These are phyloP conservation scores for Fusarium euwallaceae DNA, from an alignment of 2,329 filamentous ascomycete genomes.

Conservation along the genomic window DNA sequence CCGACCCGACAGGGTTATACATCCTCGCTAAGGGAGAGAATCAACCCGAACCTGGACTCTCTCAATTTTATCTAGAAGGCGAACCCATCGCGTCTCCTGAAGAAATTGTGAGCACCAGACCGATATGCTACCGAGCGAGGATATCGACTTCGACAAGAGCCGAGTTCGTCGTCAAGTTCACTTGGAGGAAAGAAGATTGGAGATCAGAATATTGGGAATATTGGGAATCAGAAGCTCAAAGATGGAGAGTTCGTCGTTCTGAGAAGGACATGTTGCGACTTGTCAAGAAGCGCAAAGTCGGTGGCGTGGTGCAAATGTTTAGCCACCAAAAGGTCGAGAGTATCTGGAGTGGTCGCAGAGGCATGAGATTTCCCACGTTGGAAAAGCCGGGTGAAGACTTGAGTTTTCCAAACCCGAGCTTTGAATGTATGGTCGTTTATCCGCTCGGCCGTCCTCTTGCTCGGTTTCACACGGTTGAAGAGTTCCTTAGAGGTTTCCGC, in stretches of 20 bases:
- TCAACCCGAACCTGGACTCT: conserved; percentile 2
- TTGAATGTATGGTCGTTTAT: conserved; percentile 9
- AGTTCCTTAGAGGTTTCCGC: conserved; percentile 51
- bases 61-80: background rate
- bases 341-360: background rate
- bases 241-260: background rate
- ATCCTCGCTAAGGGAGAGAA: conserved; percentile 6
- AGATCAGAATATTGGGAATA: too few species aligned
- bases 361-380: too few species aligned
- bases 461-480: conserved; percentile 44
- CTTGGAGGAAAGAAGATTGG: background rate
- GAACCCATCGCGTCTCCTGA: conserved; percentile 21
- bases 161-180: conserved; percentile 37
- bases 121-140: conserved; percentile 33
- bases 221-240: too few species aligned
- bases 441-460: conserved; percentile 32
- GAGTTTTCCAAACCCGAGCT: too few species aligned
- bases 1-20: background rate
- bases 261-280: conserved; percentile 35
- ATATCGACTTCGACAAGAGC: background rate
- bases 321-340: conserved; percentile 27
- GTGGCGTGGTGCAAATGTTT: conserved; percentile 29
- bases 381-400: too few species aligned
- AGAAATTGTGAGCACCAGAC: conserved; percentile 30
- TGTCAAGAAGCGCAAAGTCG: conserved; percentile 23